A percentile compares a stretch with the other conserved stretches of the same genome.
phyloP scores from a whole-genome alignment of 2,329 filamentous ascomycete species.

The Ophiostoma sp. region DNA sequence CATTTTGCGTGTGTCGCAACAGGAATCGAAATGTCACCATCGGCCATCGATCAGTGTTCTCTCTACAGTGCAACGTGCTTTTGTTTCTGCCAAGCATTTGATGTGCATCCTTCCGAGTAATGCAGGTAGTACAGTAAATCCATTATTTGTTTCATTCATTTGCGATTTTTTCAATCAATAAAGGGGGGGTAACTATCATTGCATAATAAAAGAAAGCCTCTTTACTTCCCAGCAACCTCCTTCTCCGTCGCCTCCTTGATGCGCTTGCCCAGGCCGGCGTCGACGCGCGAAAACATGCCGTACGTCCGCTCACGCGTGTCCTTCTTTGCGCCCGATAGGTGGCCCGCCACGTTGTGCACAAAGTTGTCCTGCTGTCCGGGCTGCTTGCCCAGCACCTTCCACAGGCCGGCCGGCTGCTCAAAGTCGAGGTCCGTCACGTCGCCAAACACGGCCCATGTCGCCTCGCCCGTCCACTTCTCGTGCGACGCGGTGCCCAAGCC shows the following conservation, averaged over 20 bases:
- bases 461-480: slow-evolving; percentile 50
- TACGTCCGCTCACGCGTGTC: slow-evolving; percentile 60
- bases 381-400: slow-evolving; percentile 49
- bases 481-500: slow-evolving; percentile 45
- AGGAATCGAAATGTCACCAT: neutral
- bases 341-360: slow-evolving; percentile 58
- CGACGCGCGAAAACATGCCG: slow-evolving; percentile 61
- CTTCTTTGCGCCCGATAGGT: slow-evolving; percentile 54
- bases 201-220: neutral
- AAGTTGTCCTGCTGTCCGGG: slow-evolving; percentile 63
- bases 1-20: slow-evolving; percentile 9
- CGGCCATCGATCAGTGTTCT: neutral
- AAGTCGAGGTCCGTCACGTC: slow-evolving; percentile 53
- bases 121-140: neutral
- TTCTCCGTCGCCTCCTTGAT: slow-evolving; percentile 57
- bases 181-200: neutral
- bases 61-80: neutral
- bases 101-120: neutral
- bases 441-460: slow-evolving; percentile 45
- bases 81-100: slow-evolving; percentile 10
- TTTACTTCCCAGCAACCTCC: slow-evolving; percentile 31
- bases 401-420: slow-evolving; percentile 50
- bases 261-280: slow-evolving; percentile 52
- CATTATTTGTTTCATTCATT: neutral
- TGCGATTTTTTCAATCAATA: neutral